These are phyloP conservation scores for Backusella westeae DNA, from an alignment of 192 early-diverging fungal species.

Conservation along the genomic window DNA sequence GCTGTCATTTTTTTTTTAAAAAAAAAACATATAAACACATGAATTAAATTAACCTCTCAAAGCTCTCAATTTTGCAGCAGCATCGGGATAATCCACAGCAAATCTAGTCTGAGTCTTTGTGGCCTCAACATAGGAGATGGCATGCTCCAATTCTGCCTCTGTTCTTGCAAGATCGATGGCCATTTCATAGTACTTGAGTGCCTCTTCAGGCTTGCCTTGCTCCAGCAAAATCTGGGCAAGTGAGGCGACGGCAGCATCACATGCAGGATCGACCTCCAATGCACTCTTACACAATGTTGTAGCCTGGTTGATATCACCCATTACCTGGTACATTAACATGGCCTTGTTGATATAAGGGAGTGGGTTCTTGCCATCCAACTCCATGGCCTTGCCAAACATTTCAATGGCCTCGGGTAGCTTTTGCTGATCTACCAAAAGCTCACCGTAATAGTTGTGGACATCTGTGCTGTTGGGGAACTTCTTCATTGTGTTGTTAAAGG, in stretches of 20 bases:
- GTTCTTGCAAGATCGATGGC: conserved; percentile 82
- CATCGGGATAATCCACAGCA: conserved; percentile 22
- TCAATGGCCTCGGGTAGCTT: conserved; percentile 75
- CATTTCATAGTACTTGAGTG: conserved; percentile 78
- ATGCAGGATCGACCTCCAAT: conserved; percentile 83
- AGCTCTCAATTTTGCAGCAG: conserved; percentile 26
- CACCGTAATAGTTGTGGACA: conserved; percentile 96
- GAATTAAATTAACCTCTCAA: conserved; percentile 16
- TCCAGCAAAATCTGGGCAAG: conserved; percentile 80
- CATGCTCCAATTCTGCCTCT: conserved; percentile 84
- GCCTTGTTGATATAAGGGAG: conserved; percentile 98
- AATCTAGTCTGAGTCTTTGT: conserved; percentile 47
- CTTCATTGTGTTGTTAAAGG: conserved; percentile 75
- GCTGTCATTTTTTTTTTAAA: background rate
- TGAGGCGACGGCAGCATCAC: conserved; percentile 88
- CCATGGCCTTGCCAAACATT: conserved; percentile 86
- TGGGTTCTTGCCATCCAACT: conserved; percentile 76
- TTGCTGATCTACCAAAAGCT: conserved; percentile 86
- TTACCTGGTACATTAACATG: conserved; percentile 69
- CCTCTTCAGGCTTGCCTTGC: conserved; percentile 81
- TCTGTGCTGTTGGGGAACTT: conserved; percentile 82
- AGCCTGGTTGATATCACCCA: conserved; percentile 65
- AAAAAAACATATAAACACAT: background rate
- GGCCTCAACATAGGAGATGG: conserved; percentile 65
- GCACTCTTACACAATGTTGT: conserved; percentile 76